Evolutionary conservation across 331 rosid species (phyloP), one percentile per base, ranked within the genome.

Genomic region (Stylosanthes scabra): DNA sequence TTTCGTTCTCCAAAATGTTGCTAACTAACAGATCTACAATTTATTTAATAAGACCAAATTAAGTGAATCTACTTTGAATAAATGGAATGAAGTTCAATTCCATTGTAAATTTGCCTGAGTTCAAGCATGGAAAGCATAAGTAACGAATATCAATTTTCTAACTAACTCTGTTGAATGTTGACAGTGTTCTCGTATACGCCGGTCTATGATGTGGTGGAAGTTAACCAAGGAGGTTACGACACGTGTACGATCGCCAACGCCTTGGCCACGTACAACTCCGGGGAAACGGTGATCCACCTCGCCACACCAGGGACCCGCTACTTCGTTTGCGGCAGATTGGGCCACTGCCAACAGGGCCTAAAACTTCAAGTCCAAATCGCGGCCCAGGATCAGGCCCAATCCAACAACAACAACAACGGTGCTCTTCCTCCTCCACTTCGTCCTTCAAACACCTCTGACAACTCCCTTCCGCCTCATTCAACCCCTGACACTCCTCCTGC

Each of bases 171-270:
- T 15, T 57, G 41, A 40, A 67, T 15, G 31, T 7, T 75, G 73
- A 74, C 91, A 93, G 98, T 93, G 77, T 93, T 93, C 79, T 11
- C 34, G 1, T 93, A 93, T 86, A 82, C 92, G 65, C 95, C 97
- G 70, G 57, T 75, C 28, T 87, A 88, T 52, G 97, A 93, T 46
- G 91, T 90, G 54, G 72, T 88, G 66, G 98, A 93, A 57, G 95
- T 93, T 25, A 63, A 67, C 78, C 51, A 75, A 55, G 42, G 15
- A 16, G 98, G 89, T 27, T 90, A 80, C 75, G 70, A 65, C 59
- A 68, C 9, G 66, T 93, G 98, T 70, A 74, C 50, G 13, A 74
- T 88, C 12, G 39, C 78, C 11, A 68, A 81, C 50, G 88, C 97
- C 14, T 12, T 87, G 2, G 74, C 58, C n/a, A 65, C 89, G 7